phyloP scores from a whole-genome alignment of 352 stramenopile genomes.

The Pythium coloratum region DNA sequence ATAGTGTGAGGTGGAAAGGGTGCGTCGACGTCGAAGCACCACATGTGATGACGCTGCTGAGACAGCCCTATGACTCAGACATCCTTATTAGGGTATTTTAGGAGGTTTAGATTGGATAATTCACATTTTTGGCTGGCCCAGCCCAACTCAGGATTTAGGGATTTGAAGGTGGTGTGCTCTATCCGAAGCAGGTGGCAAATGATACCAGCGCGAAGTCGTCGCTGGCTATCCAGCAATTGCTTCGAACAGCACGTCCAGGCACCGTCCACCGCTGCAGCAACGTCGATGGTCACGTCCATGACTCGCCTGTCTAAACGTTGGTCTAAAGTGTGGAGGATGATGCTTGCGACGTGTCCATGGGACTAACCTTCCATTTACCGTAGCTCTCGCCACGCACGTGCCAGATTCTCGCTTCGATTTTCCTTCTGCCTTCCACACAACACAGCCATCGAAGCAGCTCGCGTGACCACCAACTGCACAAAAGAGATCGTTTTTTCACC shows the following conservation, averaged over 20 bases:
- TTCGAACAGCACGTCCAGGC: background rate
- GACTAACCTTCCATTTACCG: background rate
- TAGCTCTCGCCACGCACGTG: background rate
- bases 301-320: background rate
- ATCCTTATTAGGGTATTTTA: background rate
- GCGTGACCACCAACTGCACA: background rate
- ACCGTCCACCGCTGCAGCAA: background rate
- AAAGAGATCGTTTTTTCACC: background rate
- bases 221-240: background rate
- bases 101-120: background rate
- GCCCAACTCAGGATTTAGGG: background rate
- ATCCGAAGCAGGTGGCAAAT: background rate
- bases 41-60: slow-evolving; percentile 21
- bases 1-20: slow-evolving; percentile 24
- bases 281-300: background rate
- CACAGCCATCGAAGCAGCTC: background rate
- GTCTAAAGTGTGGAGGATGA: background rate
- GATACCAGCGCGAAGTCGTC: background rate
- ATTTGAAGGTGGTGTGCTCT: background rate
- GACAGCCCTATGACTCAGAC: background rate
- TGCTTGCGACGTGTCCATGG: background rate
- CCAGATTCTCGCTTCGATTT: background rate
- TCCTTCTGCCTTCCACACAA: background rate
- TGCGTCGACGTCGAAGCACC: slow-evolving; percentile 21
- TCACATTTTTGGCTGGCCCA: background rate